Conservation (phyloP, 257 asterid species). For the Fraxinus quadrangulata region DNA sequence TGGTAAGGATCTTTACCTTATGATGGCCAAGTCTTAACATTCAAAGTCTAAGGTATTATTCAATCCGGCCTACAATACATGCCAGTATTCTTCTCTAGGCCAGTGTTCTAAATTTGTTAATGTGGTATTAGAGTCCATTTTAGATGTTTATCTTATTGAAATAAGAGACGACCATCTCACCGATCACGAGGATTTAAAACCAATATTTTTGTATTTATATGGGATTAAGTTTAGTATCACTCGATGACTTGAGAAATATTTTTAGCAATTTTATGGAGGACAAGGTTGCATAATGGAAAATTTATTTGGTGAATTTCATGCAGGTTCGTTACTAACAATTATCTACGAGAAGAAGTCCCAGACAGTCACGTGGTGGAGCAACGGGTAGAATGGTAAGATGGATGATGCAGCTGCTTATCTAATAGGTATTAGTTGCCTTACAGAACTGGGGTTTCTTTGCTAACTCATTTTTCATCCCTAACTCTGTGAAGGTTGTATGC, state of each 20-base stretch:
- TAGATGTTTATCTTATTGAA: neutral
- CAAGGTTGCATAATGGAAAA: conserved; percentile 15
- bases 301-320: conserved; percentile 23
- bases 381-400: conserved; percentile 89
- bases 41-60: neutral
- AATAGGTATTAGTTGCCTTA: neutral
- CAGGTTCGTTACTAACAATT: conserved; percentile 97
- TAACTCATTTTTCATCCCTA: conserved; percentile 28
- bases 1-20: conserved; percentile 57
- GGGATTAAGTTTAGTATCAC: conserved; percentile 11
- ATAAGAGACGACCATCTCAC: neutral
- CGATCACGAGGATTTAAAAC: neutral
- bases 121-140: neutral
- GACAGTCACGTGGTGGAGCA: conserved; percentile 98
- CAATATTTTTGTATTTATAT: conserved; percentile 10
- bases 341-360: conserved; percentile 96
- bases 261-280: neutral
- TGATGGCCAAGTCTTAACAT: neutral
- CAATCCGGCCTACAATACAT: neutral
- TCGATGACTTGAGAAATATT: conserved; percentile 1
- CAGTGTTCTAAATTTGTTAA: neutral
- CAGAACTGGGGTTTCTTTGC: conserved; percentile 18
- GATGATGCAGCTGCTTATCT: neutral
- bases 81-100: conserved; percentile 1
- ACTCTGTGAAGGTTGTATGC: conserved; percentile 87